Base-by-base conservation (phyloP, 2,329 filamentous ascomycete species). In the Eutypella sp. region DNA sequence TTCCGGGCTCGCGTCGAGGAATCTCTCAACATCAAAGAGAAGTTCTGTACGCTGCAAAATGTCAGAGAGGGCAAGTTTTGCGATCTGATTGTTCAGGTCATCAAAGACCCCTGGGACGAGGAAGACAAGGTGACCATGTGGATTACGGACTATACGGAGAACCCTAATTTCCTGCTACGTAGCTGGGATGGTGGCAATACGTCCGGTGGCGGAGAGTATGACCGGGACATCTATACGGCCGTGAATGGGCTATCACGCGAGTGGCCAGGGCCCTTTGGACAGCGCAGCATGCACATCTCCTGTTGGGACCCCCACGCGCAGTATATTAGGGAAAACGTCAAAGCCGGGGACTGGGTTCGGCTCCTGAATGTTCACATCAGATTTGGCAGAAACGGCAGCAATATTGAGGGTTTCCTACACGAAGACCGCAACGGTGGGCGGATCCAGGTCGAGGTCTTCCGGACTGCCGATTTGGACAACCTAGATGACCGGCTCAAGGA, bases 111-210 rank as follows among this genome's bases (percentile, higher is more conserved):
- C 0, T 72, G 63, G 37, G 66, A 72, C 24, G 18, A 55, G 6
- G 59, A 61, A 19, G 72, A 76, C 22, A 76, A 67, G 46, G 66
- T 78, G 11, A 79, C 81, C 5, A 52, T 96, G 0, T 90, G 90
- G 71, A 69, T 95, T 16, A 86, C 87, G 0, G 91, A 96, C 64
- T 96, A 91, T 63, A 95, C 89, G 0, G 68, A 79, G 42, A 89
- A 96, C 57, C 58, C 71, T 0, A 48, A 58, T 1, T 82, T 96
- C 47, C 84, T 75, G 52, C 65, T 81, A 29, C 81, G 68, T 41
- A 56, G 58, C 10, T 65, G 57, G 47, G 59, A 61, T 20, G 57
- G 50, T 18, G 53, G 62, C 1, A 61, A 62, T 6, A 54, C 54
- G 4, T 44, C 55, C 5, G 62, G 50, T 3, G 59, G 62, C 5